These are phyloP conservation scores for Spinacia oleracea DNA, from an alignment of 179 eudicot genomes.

Conservation along the genomic window DNA sequence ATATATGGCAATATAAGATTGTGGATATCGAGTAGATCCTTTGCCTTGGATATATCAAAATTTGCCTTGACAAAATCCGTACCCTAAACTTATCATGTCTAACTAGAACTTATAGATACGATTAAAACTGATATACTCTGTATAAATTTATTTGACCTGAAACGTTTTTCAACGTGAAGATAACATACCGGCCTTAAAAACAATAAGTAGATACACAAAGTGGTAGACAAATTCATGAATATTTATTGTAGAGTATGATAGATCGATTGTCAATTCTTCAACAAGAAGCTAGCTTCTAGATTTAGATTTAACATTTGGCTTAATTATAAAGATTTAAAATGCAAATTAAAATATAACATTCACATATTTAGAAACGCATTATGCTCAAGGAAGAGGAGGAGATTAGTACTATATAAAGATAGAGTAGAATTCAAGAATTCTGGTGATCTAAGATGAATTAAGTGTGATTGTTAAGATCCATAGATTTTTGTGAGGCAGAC, in stretches of 20 bases:
- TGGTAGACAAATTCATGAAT: no score
- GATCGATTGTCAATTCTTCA: not conserved
- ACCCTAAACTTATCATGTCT: no score
- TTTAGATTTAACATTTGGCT: not conserved
- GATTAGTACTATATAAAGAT: not conserved
- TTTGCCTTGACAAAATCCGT: no score
- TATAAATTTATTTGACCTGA: no score
- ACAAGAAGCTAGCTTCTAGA: not conserved
- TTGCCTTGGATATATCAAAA: no score
- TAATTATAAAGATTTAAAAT: not conserved
- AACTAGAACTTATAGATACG: no score
- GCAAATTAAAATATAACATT: not conserved
- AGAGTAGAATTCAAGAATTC: conserved; percentile 15
- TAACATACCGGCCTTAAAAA: no score
- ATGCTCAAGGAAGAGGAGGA: not conserved
- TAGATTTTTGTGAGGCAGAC: conserved; percentile 17
- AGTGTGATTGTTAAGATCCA: conserved; percentile 26
- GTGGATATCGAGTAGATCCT: no score
- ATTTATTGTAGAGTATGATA: not conserved
- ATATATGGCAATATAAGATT: no score
- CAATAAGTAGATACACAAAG: no score
- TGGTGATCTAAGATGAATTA: conserved; percentile 7
- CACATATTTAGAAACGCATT: not conserved
- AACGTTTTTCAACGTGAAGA: no score
- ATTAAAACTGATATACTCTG: no score